Evolutionary conservation across 768 basidiomycete species (phyloP).

Genomic region (Mycena metata): DNA sequence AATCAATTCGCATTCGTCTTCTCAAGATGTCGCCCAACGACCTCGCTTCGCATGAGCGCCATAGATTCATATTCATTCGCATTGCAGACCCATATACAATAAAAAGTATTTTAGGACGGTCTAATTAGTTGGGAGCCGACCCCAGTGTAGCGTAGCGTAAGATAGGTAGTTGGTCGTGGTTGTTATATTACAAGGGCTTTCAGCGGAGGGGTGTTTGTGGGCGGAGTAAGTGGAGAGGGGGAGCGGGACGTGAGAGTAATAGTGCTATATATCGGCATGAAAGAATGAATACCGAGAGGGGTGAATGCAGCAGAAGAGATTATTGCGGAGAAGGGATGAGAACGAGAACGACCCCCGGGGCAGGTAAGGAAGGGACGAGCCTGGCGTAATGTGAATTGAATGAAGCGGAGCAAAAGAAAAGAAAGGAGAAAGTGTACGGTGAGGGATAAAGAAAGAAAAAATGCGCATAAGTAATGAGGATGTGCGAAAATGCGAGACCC

Average conservation of each 20-base stretch:
- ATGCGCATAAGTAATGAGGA: constrained; percentile 45
- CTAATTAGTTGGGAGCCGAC: constrained; percentile 41
- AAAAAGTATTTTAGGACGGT: constrained; percentile 38
- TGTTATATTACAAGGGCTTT: constrained; percentile 49
- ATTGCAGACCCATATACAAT: constrained; percentile 34
- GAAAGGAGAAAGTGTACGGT: constrained; percentile 26
- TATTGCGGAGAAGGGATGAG: constrained; percentile 32
- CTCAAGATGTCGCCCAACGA: background rate
- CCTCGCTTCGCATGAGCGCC: background rate
- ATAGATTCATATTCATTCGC: constrained; percentile 34
- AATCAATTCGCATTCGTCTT: background rate
- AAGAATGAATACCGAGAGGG: constrained; percentile 36
- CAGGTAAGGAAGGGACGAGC: constrained; percentile 21
- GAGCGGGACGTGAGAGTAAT: constrained; percentile 34
- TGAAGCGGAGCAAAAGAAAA: constrained; percentile 16
- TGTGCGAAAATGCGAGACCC: constrained; percentile 41
- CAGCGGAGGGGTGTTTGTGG: constrained; percentile 28
- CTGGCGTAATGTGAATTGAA: constrained; percentile 27
- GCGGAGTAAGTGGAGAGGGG: constrained; percentile 26
- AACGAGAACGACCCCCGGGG: constrained; percentile 35
- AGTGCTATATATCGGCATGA: constrained; percentile 44
- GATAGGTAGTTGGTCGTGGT: constrained; percentile 39
- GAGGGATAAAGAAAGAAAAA: constrained; percentile 31
- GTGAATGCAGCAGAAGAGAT: constrained; percentile 39
- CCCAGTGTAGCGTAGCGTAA: constrained; percentile 43